These are phyloP conservation scores for Miscanthus lutarioriparius DNA, from an alignment of 176 grass and related monocot species.

Conservation along the genomic window DNA sequence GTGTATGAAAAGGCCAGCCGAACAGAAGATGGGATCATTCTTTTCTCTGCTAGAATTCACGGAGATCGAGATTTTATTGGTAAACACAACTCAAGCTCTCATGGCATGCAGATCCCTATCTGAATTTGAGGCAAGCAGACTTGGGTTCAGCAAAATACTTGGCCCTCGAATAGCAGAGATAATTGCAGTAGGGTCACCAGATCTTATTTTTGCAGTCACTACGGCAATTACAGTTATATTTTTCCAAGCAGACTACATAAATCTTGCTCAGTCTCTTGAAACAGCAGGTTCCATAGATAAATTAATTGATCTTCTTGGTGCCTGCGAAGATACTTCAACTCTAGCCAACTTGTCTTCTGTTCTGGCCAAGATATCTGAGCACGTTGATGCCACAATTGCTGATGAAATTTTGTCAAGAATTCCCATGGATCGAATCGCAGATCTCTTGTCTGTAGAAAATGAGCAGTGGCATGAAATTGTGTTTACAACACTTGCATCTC, in stretches of 20 bases:
- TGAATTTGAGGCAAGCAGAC: constrained; percentile 57
- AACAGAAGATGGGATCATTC: constrained; percentile 59
- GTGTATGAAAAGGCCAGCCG: constrained; percentile 39
- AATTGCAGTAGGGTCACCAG: constrained; percentile 53
- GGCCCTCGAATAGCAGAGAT: constrained; percentile 52
- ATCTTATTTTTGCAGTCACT: constrained; percentile 47
- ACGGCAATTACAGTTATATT: constrained; percentile 57
- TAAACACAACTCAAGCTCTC: constrained; percentile 62
- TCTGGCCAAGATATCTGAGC: constrained; percentile 66
- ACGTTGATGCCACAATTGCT: constrained; percentile 36
- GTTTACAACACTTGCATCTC: constrained; percentile 56
- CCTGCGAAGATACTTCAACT: constrained; percentile 51
- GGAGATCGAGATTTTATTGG: constrained; percentile 51
- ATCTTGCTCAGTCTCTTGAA: constrained; percentile 64
- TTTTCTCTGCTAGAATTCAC: constrained; percentile 48
- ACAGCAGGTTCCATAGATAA: constrained; percentile 53
- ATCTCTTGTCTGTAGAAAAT: constrained; percentile 57
- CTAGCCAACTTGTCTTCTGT: constrained; percentile 46
- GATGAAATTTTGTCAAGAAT: constrained; percentile 68
- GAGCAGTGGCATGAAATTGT: constrained; percentile 71
- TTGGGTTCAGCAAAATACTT: constrained; percentile 65
- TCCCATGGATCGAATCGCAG: constrained; percentile 60
- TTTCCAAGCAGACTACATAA: constrained; percentile 43
- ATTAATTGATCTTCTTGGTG: constrained; percentile 49
- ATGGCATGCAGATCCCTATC: constrained; percentile 73